Evolutionary conservation across 768 basidiomycete species (phyloP), one percentile per base, ranked within the genome.

Genomic region (Rhizopogon salebrosus): DNA sequence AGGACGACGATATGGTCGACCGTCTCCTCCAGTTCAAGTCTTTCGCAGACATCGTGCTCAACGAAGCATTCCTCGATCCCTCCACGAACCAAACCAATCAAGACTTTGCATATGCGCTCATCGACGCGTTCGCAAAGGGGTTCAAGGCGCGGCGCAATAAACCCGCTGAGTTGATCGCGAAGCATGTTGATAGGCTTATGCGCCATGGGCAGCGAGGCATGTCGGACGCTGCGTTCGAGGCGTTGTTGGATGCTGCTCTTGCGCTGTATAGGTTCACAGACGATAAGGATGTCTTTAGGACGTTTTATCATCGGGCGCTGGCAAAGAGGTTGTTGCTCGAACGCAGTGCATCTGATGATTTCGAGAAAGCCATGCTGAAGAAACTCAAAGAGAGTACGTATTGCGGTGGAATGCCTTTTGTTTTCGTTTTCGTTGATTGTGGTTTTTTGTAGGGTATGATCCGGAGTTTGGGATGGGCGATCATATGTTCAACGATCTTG

Each of bases 381-480:
- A 89, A 88, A 68, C 73, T 99, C 54, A 91, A 90, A 72, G 85
- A 92, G 57, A 71, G 83, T 83, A 59, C 62, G 91, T 83, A 23
- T 31, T 6, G 9, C 23, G 2, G 22, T 35, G 23, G 2, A 20
- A n/a, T n/a, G 7, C 3, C n/a, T 53, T 18, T n/a, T 16, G 10
- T 48, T 16, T 34, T 16, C 48, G 42, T 40, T 51, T 58, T 24
- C 22, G 26, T 41, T 40, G 36, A 48, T 40, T 22, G 31, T 43
- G 23, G 50, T 45, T 42, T 4, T 23, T 23, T 51, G 41, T 62
- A 95, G 95, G 87, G 49, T 95, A 95, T 61, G 97, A 98, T 64
- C 89, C 94, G 10, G 94, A 95, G 55, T 98, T 98, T 62, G 89
- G 87, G 7, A 89, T 88, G 72, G 92, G 93, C 46, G 91, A 93